phyloP scores from a whole-genome alignment of 192 early-diverging fungal species.

The Mortierella claussenii region DNA sequence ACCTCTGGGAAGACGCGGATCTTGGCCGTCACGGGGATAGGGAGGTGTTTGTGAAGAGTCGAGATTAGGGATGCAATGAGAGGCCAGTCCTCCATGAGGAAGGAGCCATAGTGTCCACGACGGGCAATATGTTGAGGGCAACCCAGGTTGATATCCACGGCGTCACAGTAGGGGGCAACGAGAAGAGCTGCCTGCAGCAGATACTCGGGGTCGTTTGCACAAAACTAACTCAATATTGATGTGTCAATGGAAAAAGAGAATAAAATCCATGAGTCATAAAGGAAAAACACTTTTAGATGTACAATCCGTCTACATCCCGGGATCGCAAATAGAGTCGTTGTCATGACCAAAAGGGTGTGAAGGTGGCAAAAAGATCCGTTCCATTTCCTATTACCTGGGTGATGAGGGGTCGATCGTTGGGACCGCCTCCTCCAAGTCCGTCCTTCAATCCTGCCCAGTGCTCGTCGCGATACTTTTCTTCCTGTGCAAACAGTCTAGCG shows the following conservation, averaged over 20 bases:
- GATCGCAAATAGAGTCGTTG: too few relatives aligned
- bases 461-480: constrained; percentile 75
- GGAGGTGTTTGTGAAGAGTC: constrained; percentile 81
- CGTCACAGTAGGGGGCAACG: constrained; percentile 88
- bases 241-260: neutral
- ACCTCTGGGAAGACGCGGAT: constrained; percentile 92
- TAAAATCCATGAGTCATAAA: neutral
- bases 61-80: constrained; percentile 63
- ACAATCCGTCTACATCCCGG: too few relatives aligned
- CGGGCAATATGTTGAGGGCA: constrained; percentile 97
- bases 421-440: constrained; percentile 54
- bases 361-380: too few relatives aligned
- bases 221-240: constrained; percentile 72
- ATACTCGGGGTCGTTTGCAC: constrained; percentile 92
- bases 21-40: constrained; percentile 95
- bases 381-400: constrained; percentile 71
- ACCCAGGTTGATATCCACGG: constrained; percentile 95
- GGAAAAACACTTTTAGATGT: neutral
- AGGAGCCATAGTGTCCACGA: constrained; percentile 93
- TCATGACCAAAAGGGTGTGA: too few relatives aligned
- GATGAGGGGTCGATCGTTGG: constrained; percentile 83
- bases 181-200: constrained; percentile 85
- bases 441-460: constrained; percentile 69
- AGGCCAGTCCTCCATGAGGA: constrained; percentile 95
- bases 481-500: constrained; percentile 84